These are phyloP conservation scores for Tulasnella sp. DNA, from an alignment of 768 basidiomycete species.

Conservation along the genomic window DNA sequence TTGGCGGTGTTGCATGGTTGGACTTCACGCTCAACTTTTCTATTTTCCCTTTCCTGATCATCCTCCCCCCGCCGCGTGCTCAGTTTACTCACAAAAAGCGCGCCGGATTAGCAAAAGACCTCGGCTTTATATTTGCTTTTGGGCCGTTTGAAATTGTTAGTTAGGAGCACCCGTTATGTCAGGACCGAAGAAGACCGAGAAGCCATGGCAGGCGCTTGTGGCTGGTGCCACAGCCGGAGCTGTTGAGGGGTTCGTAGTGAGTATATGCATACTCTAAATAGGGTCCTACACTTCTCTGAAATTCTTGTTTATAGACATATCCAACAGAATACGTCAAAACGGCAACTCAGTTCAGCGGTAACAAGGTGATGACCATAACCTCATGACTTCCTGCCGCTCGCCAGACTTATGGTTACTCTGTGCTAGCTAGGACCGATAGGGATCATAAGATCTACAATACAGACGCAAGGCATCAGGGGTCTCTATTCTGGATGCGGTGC, in stretches of 20 bases:
- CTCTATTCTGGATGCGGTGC: conserved; percentile 92
- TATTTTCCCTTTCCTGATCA: too few relatives aligned
- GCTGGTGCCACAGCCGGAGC: conserved; percentile 91
- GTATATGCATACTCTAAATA: conserved; percentile 35
- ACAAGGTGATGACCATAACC: conserved; percentile 35
- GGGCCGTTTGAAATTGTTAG: too few relatives aligned
- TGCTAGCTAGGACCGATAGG: conserved; percentile 50
- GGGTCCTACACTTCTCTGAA: conserved; percentile 23
- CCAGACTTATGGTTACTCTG: neutral
- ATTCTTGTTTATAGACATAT: conserved; percentile 42
- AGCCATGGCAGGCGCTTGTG: conserved; percentile 73
- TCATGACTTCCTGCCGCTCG: neutral
- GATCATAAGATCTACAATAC: conserved; percentile 65
- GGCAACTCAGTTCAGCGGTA: conserved; percentile 77
- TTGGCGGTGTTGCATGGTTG: neutral
- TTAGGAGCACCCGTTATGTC: neutral
- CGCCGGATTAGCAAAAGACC: too few relatives aligned
- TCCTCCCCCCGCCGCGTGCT: too few relatives aligned
- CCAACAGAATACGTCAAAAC: conserved; percentile 93
- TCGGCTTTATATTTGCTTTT: too few relatives aligned
- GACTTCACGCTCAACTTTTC: too few relatives aligned
- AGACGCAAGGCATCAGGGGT: conserved; percentile 64
- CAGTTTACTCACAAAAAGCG: too few relatives aligned
- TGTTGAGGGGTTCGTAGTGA: conserved; percentile 64
- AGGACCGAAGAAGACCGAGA: conserved; percentile 36